Evolutionary conservation across 1,139 yeast species (phyloP).

Genomic region (Meyerozyma athensensis): DNA sequence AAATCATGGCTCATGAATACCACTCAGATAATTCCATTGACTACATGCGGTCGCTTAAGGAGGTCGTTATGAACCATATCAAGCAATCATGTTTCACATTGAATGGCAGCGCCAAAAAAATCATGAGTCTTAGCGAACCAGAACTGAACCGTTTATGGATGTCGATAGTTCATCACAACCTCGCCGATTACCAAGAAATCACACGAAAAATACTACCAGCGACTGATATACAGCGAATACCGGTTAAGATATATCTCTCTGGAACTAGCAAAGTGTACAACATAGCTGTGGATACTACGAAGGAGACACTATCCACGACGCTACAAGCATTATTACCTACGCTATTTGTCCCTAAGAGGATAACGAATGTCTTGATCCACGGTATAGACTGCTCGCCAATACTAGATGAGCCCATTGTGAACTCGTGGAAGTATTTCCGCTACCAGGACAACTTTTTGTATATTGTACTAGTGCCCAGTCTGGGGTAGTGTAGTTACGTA

Average conservation of each 20-base stretch:
- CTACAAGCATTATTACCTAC: constrained; percentile 41
- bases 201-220: constrained; percentile 32
- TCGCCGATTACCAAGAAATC: constrained; percentile 18
- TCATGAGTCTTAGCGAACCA: constrained; percentile 66
- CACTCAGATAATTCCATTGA: constrained; percentile 13
- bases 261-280: constrained; percentile 44
- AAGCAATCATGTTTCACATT: constrained; percentile 75
- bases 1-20: constrained; percentile 45
- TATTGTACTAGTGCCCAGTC: constrained; percentile 29
- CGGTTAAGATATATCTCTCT: constrained; percentile 56
- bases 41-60: constrained; percentile 32
- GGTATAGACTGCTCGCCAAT: constrained; percentile 52
- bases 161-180: constrained; percentile 37
- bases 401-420: constrained; percentile 40
- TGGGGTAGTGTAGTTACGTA: neutral
- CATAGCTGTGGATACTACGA: constrained; percentile 35
- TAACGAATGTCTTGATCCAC: constrained; percentile 44
- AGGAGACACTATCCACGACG: constrained; percentile 35
- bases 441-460: constrained; percentile 79
- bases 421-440: constrained; percentile 50
- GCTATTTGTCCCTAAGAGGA: constrained; percentile 20
- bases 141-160: constrained; percentile 57
- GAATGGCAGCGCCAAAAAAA: constrained; percentile 67
- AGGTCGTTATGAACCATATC: constrained; percentile 66
- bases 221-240: constrained; percentile 40